Percentiles rank a stretch among this genome's conserved stretches.
These are phyloP conservation scores for Nitzschia putrida DNA, from an alignment of 108 stramenopile genomes.

Conservation along the genomic window DNA sequence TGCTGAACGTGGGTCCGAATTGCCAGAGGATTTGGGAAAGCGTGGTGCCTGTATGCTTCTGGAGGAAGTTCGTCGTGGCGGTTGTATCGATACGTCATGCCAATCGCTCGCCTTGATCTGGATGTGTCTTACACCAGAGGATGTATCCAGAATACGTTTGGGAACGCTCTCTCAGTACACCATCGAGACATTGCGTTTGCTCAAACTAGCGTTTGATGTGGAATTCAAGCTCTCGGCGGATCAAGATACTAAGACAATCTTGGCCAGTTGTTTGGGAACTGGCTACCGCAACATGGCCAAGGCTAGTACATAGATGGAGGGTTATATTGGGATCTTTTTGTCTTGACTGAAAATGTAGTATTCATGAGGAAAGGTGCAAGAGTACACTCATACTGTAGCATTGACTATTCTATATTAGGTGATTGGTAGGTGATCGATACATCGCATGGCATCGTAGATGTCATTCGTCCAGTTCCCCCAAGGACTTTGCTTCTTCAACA, in stretches of 20 bases:
- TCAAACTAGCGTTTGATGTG: conserved; percentile 80
- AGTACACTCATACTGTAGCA: too few relatives aligned
- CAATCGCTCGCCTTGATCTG: conserved; percentile 89
- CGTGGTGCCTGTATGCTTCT: conserved; percentile 83
- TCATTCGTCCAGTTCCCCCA: conserved; percentile 77
- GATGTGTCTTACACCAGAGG: conserved; percentile 97
- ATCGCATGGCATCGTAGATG: conserved; percentile 82
- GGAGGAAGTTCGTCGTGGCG: conserved; percentile 91
- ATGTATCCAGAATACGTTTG: conserved; percentile 86
- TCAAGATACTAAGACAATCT: conserved; percentile 64
- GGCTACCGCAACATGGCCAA: conserved; percentile 88
- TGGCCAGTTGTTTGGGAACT: conserved; percentile 85
- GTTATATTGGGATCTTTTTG: background rate
- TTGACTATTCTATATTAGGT: conserved; percentile 5
- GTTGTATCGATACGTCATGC: conserved; percentile 88
- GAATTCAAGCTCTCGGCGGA: conserved; percentile 86
- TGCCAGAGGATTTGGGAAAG: conserved; percentile 94
- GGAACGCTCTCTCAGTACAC: conserved; percentile 79
- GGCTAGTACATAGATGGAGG: conserved; percentile 64
- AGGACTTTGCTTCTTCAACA: conserved; percentile 66
- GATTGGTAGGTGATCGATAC: conserved; percentile 79
- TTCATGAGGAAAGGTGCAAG: too few relatives aligned
- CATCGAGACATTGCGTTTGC: conserved; percentile 78
- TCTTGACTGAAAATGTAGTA: too few relatives aligned
- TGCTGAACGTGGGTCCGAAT: conserved; percentile 55